These are phyloP conservation scores for Vitis labrusca DNA, from an alignment of 164 flowering plant genomes.

Conservation along the genomic window DNA sequence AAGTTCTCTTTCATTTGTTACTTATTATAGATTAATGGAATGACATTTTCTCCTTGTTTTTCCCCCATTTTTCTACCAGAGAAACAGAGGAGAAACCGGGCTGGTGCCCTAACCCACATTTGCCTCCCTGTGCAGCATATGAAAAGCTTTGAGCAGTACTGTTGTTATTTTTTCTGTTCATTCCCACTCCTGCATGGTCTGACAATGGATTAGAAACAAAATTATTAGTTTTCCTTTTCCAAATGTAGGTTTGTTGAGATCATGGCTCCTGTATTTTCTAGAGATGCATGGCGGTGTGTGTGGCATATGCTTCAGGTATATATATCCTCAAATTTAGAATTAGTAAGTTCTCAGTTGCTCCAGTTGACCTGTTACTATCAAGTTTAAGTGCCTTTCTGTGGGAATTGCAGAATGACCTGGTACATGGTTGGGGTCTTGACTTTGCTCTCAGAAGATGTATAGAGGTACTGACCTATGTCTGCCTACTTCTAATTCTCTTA, in stretches of 20 bases:
- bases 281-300: constrained; percentile 64
- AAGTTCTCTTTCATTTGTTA: too few species aligned
- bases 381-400: not conserved
- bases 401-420: constrained; percentile 61
- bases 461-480: constrained; percentile 31
- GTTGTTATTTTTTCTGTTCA: not conserved
- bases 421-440: constrained; percentile 81
- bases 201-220: not conserved
- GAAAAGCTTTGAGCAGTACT: constrained; percentile 16
- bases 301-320: constrained; percentile 42
- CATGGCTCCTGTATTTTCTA: constrained; percentile 77
- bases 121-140: constrained; percentile 97
- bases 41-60: not conserved
- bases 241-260: constrained; percentile 71
- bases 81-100: constrained; percentile 68
- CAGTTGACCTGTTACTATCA: not conserved
- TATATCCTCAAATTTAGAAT: not conserved
- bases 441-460: constrained; percentile 65
- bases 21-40: too few species aligned
- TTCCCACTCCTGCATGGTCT: not conserved
- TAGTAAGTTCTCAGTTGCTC: constrained; percentile 2
- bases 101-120: constrained; percentile 70
- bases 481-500: not conserved
- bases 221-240: not conserved
- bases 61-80: constrained; percentile 33